Evolutionary conservation across 169 alveolate genomes (phyloP), one percentile per base, ranked within the genome.

Genomic region (Plasmodium vivax): DNA sequence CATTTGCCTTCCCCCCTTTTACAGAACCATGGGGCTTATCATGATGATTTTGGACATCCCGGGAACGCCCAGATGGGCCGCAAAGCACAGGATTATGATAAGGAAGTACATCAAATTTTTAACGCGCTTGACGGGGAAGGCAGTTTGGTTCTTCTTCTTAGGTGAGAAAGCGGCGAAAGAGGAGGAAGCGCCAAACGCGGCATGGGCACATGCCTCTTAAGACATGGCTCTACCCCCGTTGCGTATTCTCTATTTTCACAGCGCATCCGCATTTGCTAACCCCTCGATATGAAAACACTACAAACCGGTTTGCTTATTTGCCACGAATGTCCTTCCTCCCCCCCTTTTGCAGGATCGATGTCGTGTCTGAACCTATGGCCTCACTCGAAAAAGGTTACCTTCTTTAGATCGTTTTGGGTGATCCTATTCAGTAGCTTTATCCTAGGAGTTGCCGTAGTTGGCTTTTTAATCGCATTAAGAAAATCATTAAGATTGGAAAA

Each of bases 21-120:
- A 30, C 85, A 96, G 98, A 73, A 88, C 96, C 45, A 97, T 97
- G 94, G 98, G 98, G 0, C 83, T 98, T 74, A 92, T 97, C 77
- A 93, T 98, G 96, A 97, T 97, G 98, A 92, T 98, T 43, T 88
- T 97, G 58, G 99, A 98, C 87, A 97, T 97, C 27, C 99, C 99
- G 54, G 99, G 99, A 32, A 97, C 98, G 36, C 99, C 99, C n/a
- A 94, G 98, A 34, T 98, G 99, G 99, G 98, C 98, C 34, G 97
- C 97, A 5, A 97, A 97, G 81, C 97, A 98, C 94, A 97, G 99
- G 45, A 83, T 96, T 56, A 79, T 94, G 80, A 96, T 98, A 30
- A 92, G 99, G 34, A 96, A 96, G 92, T 96, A 97, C 88, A 96
- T 97, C 88, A 94, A 98, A 47, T 97, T 98, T 92, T 95, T 98